These are phyloP conservation scores for Coemansia sp. DNA, from an alignment of 192 early-diverging fungal genomes.

Conservation along the genomic window DNA sequence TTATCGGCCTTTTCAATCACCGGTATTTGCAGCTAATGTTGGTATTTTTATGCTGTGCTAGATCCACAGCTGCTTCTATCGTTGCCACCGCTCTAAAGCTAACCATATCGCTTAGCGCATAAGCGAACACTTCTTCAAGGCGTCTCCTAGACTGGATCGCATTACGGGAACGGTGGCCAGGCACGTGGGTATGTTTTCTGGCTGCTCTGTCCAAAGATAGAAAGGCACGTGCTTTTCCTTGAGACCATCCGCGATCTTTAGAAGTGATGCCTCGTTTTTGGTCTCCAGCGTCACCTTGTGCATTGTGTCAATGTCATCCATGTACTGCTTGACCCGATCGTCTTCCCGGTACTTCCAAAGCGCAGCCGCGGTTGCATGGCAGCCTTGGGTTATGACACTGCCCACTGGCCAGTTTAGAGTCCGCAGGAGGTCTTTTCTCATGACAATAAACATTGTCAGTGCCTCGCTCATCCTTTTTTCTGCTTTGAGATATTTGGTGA, in stretches of 20 bases:
- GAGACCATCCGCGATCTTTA: conserved; percentile 59
- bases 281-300: conserved; percentile 77
- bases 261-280: conserved; percentile 67
- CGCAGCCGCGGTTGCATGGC: conserved; percentile 69
- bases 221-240: conserved; percentile 59
- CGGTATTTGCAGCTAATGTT: too few relatives aligned
- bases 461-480: conserved; percentile 54
- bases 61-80: too few relatives aligned
- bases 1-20: too few relatives aligned
- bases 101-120: conserved; percentile 15
- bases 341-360: conserved; percentile 65
- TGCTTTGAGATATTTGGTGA: not conserved
- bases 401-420: conserved; percentile 64
- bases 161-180: conserved; percentile 70
- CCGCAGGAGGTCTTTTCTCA: conserved; percentile 73
- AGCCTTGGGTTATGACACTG: conserved; percentile 74
- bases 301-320: conserved; percentile 64
- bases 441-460: conserved; percentile 77
- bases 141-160: conserved; percentile 53
- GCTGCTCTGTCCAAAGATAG: conserved; percentile 74
- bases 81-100: too few relatives aligned
- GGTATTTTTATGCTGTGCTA: too few relatives aligned
- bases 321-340: conserved; percentile 62
- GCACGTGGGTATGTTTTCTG: conserved; percentile 73
- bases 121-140: conserved; percentile 50